A percentile compares a stretch with the other conserved stretches of the same genome.
Conservation (phyloP, 2,329 filamentous ascomycete genomes). For the Penicillium sp. region DNA sequence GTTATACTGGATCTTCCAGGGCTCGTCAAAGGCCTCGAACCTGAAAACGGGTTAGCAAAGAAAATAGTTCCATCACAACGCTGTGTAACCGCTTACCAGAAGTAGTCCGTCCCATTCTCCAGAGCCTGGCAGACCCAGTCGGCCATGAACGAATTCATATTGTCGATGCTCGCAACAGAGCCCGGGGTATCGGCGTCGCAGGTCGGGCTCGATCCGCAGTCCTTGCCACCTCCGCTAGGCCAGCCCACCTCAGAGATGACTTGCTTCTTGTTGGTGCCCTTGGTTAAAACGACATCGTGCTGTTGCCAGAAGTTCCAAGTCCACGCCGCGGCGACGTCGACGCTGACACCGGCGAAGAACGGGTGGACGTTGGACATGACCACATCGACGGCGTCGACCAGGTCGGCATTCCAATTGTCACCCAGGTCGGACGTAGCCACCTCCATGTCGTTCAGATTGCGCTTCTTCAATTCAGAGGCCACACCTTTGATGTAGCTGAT, state of each 20-base stretch:
- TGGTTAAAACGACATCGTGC: slow-evolving; percentile 67
- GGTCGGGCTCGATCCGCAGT: slow-evolving; percentile 63
- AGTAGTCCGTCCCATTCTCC: slow-evolving; percentile 83
- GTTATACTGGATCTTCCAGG: slow-evolving; percentile 84
- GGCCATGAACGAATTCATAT: slow-evolving; percentile 84
- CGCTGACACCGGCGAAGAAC: slow-evolving; percentile 82
- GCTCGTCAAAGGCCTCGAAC: slow-evolving; percentile 96
- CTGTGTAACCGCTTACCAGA: slow-evolving; percentile 64
- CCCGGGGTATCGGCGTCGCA: slow-evolving; percentile 62
- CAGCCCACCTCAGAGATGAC: slow-evolving; percentile 91
- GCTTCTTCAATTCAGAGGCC: slow-evolving; percentile 68
- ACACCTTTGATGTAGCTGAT: slow-evolving; percentile 67
- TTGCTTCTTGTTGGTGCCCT: slow-evolving; percentile 64
- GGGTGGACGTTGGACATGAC: slow-evolving; percentile 98
- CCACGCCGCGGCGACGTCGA: slow-evolving; percentile 71
- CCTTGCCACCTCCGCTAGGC: slow-evolving; percentile 79
- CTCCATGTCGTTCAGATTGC: slow-evolving; percentile 65
- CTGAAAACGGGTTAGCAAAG: slow-evolving; percentile 38
- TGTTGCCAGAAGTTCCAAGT: slow-evolving; percentile 78
- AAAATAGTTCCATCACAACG: neutral
- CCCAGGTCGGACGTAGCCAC: slow-evolving; percentile 88
- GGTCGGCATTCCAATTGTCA: slow-evolving; percentile 74
- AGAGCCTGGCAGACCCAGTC: slow-evolving; percentile 82
- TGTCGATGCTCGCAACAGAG: slow-evolving; percentile 74
- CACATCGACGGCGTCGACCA: slow-evolving; percentile 74